These are phyloP conservation scores for Phyllostachys edulis DNA, from an alignment of 176 grass and related monocot genomes.

Conservation along the genomic window DNA sequence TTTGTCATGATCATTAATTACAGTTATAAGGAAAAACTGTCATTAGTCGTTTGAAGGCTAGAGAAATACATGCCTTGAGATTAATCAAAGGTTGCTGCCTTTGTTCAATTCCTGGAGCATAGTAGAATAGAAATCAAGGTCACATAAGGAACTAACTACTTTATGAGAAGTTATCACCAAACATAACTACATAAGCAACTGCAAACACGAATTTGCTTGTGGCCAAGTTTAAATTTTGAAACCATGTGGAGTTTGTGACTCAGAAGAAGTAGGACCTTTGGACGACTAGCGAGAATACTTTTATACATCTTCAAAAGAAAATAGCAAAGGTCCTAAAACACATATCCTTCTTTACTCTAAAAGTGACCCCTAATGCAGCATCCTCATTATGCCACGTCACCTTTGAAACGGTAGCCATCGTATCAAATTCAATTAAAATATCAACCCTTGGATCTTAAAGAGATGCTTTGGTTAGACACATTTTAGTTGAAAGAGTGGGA, in stretches of 20 bases:
- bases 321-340: background rate
- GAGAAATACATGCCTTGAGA: slow-evolving; percentile 37
- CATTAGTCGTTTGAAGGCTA: background rate
- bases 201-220: background rate
- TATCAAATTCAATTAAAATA: too few relatives aligned
- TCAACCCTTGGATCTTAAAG: too few relatives aligned
- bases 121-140: background rate
- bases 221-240: background rate
- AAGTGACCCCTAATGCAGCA: too few relatives aligned
- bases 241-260: background rate
- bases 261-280: background rate
- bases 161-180: background rate
- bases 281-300: background rate
- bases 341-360: too few relatives aligned
- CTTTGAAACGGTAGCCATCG: too few relatives aligned
- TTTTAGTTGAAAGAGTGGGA: too few relatives aligned
- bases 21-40: too few relatives aligned
- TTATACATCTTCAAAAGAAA: background rate
- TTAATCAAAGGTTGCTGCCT: slow-evolving; percentile 37
- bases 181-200: background rate
- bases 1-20: background rate
- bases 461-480: too few relatives aligned
- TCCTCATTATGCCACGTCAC: too few relatives aligned
- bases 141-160: background rate
- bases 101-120: slow-evolving; percentile 35